These are phyloP conservation scores for Hordeum pubiflorum DNA, from an alignment of 202 grass and related monocot genomes.

Conservation along the genomic window DNA sequence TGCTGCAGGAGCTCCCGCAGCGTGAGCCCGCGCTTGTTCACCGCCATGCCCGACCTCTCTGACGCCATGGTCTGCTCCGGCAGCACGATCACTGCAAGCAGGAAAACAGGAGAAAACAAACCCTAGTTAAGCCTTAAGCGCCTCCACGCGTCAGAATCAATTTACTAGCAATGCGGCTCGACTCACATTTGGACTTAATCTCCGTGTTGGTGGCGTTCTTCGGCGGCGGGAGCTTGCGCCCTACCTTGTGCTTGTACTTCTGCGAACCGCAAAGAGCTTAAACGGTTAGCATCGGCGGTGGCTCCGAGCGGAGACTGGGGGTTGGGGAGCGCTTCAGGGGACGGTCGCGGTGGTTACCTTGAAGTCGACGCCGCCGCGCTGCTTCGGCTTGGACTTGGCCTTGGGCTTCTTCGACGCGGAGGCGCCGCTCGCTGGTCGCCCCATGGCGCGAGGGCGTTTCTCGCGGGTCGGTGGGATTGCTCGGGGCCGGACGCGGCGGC, in stretches of 20 bases:
- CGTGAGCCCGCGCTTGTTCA: constrained; percentile 54
- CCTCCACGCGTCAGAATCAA: background rate
- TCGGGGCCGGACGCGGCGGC: background rate
- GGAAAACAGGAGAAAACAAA: background rate
- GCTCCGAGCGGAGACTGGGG: background rate
- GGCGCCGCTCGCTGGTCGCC: constrained; percentile 28
- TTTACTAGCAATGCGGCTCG: background rate
- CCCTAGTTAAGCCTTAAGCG: constrained; percentile 9
- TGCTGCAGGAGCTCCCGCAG: constrained; percentile 79
- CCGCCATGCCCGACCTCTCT: constrained; percentile 52
- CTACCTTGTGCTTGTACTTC: constrained; percentile 86
- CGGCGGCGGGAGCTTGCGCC: constrained; percentile 71
- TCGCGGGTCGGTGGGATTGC: background rate
- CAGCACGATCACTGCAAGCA: constrained; percentile 39
- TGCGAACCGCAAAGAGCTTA: constrained; percentile 15
- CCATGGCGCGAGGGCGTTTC: constrained; percentile 16
- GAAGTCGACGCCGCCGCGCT: constrained; percentile 74
- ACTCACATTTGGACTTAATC: constrained; percentile 73
- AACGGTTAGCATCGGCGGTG: background rate
- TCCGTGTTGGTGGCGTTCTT: constrained; percentile 85
- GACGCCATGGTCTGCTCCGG: constrained; percentile 69
- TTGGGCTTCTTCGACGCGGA: constrained; percentile 57
- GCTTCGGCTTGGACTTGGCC: constrained; percentile 40
- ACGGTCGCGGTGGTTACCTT: constrained; percentile 36
- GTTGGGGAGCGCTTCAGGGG: background rate